Base-by-base conservation (phyloP, 371 early-diverging fungal species). In the Capillidium heterosporum region DNA sequence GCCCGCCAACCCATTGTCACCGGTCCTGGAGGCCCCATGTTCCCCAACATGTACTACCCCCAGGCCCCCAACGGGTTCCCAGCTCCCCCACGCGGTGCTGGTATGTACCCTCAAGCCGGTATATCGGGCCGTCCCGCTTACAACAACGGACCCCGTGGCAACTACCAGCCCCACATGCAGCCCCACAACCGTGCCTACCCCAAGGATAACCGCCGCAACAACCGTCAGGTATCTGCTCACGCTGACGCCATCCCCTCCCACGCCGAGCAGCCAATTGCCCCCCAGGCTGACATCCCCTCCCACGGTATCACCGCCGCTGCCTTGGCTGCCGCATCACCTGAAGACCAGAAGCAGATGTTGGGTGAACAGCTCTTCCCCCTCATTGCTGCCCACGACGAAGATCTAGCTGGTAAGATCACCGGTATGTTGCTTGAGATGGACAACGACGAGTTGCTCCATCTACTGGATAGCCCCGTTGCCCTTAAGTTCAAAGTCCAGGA, bases 371-470 rank as follows among this genome's bases (percentile, higher is more conserved):
- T 97, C 57, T 97, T 85, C 75, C 94, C 95, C 31, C 63, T 66
- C 61, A 67, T 69, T 58, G 59, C 69, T 61, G 67, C 60, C 32
- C 73, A 69, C 63, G 78, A 88, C 67, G 82, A 80, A 57, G 77
- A 78, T 49, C 70, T 71, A 59, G 92, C 95, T 60, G 91, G 91
- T 67, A 97, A 97, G 85, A 89, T 97, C 65, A 97, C 97, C 17
- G 97, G 97, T 60, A 97, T 97, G 95, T 76, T 97, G 51, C 74
- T 97, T 58, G 97, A 97, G 74, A 95, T 95, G 95, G 94, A 95
- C 66, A 89, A 89, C 67, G 72, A 77, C 59, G 95, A 95, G 72
- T 71, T 95, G 51, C 68, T 95, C 63, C 82, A 86, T 69, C 66
- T 97, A 57, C 65, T 95, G 47, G 92, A 91, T 70, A 76, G 76